A percentile compares a stretch with the other conserved stretches of the same genome.
Evolutionary conservation across 257 asterid genomes (phyloP).

Genomic region (Gentiana straminea): DNA sequence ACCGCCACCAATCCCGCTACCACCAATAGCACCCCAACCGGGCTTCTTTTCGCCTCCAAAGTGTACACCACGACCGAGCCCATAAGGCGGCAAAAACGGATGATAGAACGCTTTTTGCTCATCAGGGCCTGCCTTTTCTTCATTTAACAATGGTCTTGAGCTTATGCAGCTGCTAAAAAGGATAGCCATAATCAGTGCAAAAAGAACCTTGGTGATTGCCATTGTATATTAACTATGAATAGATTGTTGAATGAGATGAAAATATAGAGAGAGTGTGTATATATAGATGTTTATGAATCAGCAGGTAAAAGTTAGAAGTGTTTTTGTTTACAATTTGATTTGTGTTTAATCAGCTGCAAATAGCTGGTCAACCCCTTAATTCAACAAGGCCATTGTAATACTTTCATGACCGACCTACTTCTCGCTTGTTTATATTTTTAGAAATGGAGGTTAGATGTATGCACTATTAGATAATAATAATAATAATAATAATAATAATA

Average conservation of each 20-base stretch:
- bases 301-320: conserved; percentile 2
- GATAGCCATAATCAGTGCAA: conserved; percentile 7
- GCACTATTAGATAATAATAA: too few species aligned
- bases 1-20: neutral
- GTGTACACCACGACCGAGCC: conserved; percentile 8
- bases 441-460: too few species aligned
- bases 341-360: conserved; percentile 9
- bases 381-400: too few species aligned
- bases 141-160: conserved; percentile 6
- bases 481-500: too few species aligned
- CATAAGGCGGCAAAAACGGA: conserved; percentile 15
- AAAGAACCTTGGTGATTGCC: conserved; percentile 13
- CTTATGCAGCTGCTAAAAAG: conserved; percentile 4
- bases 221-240: neutral
- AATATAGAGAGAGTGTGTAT: neutral
- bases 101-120: conserved; percentile 19
- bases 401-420: too few species aligned
- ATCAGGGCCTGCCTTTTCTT: conserved; percentile 1
- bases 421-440: too few species aligned
- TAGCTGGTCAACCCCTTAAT: neutral
- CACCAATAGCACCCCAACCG: conserved; percentile 13
- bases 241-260: neutral
- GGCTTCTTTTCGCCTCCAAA: conserved; percentile 14
- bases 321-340: neutral
- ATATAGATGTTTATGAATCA: conserved; percentile 5